Evolutionary conservation across 768 basidiomycete species (phyloP).

Genomic region (Tricholoma furcatifolium): DNA sequence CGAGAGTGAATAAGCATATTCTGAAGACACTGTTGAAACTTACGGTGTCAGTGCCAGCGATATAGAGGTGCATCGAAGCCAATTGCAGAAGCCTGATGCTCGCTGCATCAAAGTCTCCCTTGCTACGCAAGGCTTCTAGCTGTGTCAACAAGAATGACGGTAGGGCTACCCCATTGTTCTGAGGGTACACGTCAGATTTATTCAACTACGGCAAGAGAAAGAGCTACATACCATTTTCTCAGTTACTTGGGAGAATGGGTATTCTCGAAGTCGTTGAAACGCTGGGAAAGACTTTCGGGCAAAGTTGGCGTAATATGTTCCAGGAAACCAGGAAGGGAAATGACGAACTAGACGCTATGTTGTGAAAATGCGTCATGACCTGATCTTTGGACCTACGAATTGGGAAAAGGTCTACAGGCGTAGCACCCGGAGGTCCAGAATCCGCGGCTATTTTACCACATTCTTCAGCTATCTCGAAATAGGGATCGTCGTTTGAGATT

Average conservation of each 20-base stretch:
- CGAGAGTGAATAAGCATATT: background rate
- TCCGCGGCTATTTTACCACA: slow-evolving; percentile 23
- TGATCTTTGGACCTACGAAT: slow-evolving; percentile 18
- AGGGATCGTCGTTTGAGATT: slow-evolving; percentile 32
- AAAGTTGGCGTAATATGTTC: slow-evolving; percentile 20
- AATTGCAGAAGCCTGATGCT: slow-evolving; percentile 18
- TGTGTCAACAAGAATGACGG: slow-evolving; percentile 21
- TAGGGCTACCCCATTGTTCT: slow-evolving; percentile 19
- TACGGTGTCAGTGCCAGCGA: slow-evolving; percentile 36
- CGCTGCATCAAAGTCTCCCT: background rate
- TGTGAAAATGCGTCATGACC: background rate
- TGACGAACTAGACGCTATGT: slow-evolving; percentile 21
- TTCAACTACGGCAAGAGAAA: background rate
- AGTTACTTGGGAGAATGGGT: slow-evolving; percentile 14
- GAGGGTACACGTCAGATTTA: background rate
- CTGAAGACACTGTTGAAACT: background rate
- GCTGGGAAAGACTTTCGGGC: slow-evolving; percentile 9
- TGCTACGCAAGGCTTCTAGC: slow-evolving; percentile 14
- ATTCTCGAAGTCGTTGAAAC: slow-evolving; percentile 11
- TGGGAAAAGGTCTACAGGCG: slow-evolving; percentile 21
- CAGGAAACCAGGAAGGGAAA: slow-evolving; percentile 34
- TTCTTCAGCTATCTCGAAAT: slow-evolving; percentile 35
- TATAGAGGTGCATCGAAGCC: slow-evolving; percentile 19
- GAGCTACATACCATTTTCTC: slow-evolving; percentile 13
- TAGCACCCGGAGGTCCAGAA: slow-evolving; percentile 23